Evolutionary conservation across 148 eudicot genomes (phyloP).

Genomic region (Spergularia marina): DNA sequence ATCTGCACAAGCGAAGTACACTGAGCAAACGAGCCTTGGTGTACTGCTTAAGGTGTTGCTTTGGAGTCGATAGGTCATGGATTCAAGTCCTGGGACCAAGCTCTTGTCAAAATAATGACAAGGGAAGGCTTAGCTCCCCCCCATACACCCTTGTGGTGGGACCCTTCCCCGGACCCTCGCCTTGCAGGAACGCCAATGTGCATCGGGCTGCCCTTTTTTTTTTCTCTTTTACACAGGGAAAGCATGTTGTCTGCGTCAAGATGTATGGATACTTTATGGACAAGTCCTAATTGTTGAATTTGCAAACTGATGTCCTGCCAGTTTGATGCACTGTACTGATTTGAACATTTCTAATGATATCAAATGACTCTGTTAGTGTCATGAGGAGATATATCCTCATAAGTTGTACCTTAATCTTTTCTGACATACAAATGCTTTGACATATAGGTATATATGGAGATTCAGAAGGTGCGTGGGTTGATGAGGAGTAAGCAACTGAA

Average conservation of each 20-base stretch:
- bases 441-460: slow-evolving; percentile 80
- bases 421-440: neutral
- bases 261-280: neutral
- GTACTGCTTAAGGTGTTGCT: no score
- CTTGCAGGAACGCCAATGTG: no score
- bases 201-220: neutral
- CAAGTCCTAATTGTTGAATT: neutral
- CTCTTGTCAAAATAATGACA: no score
- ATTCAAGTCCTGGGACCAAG: no score
- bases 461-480: slow-evolving; percentile 79
- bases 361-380: neutral
- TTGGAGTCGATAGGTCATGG: no score
- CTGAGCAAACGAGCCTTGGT: no score
- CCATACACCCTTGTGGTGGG: no score
- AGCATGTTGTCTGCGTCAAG: neutral
- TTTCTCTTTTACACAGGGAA: neutral
- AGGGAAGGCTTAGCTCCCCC: no score
- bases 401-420: neutral
- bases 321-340: neutral
- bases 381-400: neutral
- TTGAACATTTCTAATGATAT: slow-evolving; percentile 1
- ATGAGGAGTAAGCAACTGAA: slow-evolving; percentile 76
- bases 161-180: no score
- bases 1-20: no score
- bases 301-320: neutral